Base-by-base conservation (phyloP, 73 alveolate species). In the Paramecium sexaurelia region DNA sequence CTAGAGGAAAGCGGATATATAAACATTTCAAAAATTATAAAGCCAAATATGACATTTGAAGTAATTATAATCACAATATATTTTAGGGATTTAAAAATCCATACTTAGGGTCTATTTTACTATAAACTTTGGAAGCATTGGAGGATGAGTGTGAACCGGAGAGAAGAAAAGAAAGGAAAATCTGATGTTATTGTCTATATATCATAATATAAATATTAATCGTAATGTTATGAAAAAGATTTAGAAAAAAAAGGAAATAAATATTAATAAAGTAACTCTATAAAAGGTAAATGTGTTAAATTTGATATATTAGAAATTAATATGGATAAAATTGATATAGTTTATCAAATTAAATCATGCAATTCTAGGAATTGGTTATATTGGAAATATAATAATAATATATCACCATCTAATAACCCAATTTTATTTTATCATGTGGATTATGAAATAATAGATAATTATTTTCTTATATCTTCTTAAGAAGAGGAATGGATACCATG, bases 81-180 rank as follows among this genome's bases (percentile, higher is more conserved):
- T 71, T 11, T 35, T 71, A 71, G 86, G 86, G 86, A 35, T 71
- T 71, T 17, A 22, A 71, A 19, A 71, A 71, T 71, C 17, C 51
- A n/a, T 71, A 71, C 36, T 71, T 71, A 19, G 7, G 37, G n/a
- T 33, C 36, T 35, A 71, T 71, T 6, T 40, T 71, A 33, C 43
- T 27, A 19, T 37, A 71, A 71, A 27, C 43, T 33, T 15, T 71
- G 32, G 86, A 35, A 20, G 35, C 9, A 19, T 37, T 37, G 37
- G 56, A 71, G 17, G 57, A 71, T 7, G 56, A 35, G 19, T 35
- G 55, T 7, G 86, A 71, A 33, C 86, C 86, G 35, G 86, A 71
- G 32, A 36, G 37, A 20, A 71, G 86, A 36, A 71, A 71, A 61
- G 86, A 71, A 37, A 40, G 32, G 7, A 71, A 71, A 71, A 71